Percentiles rank a stretch among this genome's conserved stretches.
Conservation (phyloP, 352 stramenopile genomes). For the Globisporangium spiculum region DNA sequence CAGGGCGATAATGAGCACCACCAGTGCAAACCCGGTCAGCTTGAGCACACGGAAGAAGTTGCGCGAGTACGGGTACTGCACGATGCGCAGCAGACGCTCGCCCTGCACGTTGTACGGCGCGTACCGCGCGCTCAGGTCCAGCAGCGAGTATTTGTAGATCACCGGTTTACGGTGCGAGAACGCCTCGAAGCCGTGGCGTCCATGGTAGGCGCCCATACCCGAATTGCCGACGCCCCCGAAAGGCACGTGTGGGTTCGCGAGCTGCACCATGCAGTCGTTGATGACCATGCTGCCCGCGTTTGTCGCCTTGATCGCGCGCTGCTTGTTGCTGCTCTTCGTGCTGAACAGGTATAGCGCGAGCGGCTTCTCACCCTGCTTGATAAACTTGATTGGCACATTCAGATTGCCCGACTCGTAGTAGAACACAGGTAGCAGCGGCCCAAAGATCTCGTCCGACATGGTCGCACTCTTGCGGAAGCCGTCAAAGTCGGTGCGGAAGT, state of each 20-base stretch:
- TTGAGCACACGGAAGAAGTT: background rate
- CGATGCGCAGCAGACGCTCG: slow-evolving; percentile 33
- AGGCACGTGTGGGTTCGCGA: slow-evolving; percentile 57
- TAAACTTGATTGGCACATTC: slow-evolving; percentile 30
- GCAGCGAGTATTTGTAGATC: slow-evolving; percentile 60
- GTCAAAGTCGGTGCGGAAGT: slow-evolving; percentile 65
- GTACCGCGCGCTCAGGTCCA: slow-evolving; percentile 57
- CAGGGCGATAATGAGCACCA: slow-evolving; percentile 1
- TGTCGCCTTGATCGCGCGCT: slow-evolving; percentile 47
- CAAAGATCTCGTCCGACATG: slow-evolving; percentile 96
- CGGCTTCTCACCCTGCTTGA: slow-evolving; percentile 59
- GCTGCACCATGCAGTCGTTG: slow-evolving; percentile 85
- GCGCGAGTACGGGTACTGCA: slow-evolving; percentile 46
- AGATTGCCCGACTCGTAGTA: slow-evolving; percentile 57
- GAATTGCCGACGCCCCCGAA: slow-evolving; percentile 83
- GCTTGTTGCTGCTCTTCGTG: slow-evolving; percentile 27
- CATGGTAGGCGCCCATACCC: slow-evolving; percentile 84
- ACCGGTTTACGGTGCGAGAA: slow-evolving; percentile 75
- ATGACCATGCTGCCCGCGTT: slow-evolving; percentile 57
- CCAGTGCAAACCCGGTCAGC: background rate
- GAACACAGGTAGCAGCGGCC: slow-evolving; percentile 92
- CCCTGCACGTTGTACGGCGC: slow-evolving; percentile 39
- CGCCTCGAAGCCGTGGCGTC: slow-evolving; percentile 68
- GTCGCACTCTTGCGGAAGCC: slow-evolving; percentile 51
- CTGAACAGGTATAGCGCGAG: slow-evolving; percentile 88